Conservation (phyloP, 495 filamentous ascomycete species). For the Cryomyces minteri region DNA sequence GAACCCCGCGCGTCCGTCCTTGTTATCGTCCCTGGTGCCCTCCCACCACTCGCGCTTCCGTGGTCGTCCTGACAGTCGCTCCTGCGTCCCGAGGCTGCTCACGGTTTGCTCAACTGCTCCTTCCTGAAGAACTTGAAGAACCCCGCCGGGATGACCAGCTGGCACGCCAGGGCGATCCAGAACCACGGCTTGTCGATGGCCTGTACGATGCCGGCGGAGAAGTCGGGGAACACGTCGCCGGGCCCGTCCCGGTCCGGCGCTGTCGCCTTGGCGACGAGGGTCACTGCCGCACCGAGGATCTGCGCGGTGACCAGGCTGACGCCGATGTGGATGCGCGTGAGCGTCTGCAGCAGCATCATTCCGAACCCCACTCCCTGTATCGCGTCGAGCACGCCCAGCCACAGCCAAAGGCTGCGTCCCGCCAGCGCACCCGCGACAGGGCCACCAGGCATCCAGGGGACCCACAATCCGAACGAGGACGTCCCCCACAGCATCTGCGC, state of each 20-base stretch:
- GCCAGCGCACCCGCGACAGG: constrained; percentile 30
- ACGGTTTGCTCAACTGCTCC: constrained; percentile 51
- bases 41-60: no score
- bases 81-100: no score
- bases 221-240: constrained; percentile 40
- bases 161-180: constrained; percentile 43
- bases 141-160: constrained; percentile 44
- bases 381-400: constrained; percentile 43
- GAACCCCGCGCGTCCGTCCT: no score
- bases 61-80: no score
- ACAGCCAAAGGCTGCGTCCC: constrained; percentile 40
- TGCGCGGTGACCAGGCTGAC: constrained; percentile 36
- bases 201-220: constrained; percentile 23
- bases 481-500: constrained; percentile 46
- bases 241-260: constrained; percentile 41
- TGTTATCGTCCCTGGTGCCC: no score
- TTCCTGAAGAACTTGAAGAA: constrained; percentile 55
- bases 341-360: constrained; percentile 43
- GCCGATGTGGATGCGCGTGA: constrained; percentile 39
- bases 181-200: constrained; percentile 41
- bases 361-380: constrained; percentile 43
- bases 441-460: constrained; percentile 34
- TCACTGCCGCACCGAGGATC: constrained; percentile 33
- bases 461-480: constrained; percentile 34
- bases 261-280: constrained; percentile 36